Conservation (phyloP, 2,329 filamentous ascomycete species). For the Exophiala spinifera region DNA sequence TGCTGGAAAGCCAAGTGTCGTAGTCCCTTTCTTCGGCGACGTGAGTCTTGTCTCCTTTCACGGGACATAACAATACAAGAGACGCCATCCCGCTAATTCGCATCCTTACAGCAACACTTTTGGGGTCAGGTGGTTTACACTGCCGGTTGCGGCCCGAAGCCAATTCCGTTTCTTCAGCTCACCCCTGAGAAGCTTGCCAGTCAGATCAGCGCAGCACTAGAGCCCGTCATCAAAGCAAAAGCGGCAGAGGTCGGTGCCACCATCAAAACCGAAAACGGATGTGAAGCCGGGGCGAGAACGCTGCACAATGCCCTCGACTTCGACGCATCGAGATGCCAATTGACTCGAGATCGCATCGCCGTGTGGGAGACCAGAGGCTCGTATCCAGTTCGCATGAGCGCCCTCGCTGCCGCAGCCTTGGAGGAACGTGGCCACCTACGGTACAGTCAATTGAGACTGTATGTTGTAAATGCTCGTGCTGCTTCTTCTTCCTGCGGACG, state of each 20-base stretch:
- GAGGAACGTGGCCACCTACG: too few relatives aligned
- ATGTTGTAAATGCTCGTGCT: too few relatives aligned
- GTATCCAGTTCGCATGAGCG: too few relatives aligned
- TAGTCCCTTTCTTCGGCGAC: conserved; percentile 59
- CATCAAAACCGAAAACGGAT: conserved; percentile 63
- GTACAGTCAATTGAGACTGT: too few relatives aligned
- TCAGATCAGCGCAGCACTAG: conserved; percentile 46
- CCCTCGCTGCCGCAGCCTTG: too few relatives aligned
- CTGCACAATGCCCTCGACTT: too few relatives aligned
- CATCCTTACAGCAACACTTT: too few relatives aligned
- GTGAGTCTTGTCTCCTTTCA: conserved; percentile 53
- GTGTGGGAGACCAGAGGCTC: too few relatives aligned
- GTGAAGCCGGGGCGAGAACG: conserved; percentile 45
- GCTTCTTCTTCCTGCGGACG: too few relatives aligned
- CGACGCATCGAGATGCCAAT: too few relatives aligned
- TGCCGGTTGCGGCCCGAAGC: conserved; percentile 49
- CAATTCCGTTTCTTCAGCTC: conserved; percentile 46
- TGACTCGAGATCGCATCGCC: conserved; percentile 50
- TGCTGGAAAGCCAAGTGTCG: conserved; percentile 50
- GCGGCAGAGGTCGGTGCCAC: conserved; percentile 50
- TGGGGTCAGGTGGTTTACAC: conserved; percentile 35
- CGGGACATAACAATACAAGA: conserved; percentile 46
- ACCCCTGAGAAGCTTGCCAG: conserved; percentile 44
- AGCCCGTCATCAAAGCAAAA: not conserved
- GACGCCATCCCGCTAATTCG: too few relatives aligned